Evolutionary conservation across 177 flowering plant species (phyloP), one percentile per base, ranked within the genome.

Genomic region (Telopea speciosissima): DNA sequence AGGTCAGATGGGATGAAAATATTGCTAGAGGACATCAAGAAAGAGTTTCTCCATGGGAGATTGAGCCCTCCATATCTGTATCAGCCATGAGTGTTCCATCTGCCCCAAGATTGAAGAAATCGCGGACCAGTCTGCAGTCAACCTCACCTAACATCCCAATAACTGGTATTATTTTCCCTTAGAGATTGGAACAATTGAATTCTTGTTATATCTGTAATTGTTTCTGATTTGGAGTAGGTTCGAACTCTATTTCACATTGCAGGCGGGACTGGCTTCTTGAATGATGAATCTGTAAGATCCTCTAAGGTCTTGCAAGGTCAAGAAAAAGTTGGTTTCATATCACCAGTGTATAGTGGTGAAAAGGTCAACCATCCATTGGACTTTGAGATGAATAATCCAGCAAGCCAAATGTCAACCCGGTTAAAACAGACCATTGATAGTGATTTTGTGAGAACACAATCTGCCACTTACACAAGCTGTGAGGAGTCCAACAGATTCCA

Each of bases 281-380:
- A 84, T 77, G 89, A 89, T 87, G 95, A 82, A 64, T 86, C 96
- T 14, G 52, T 86, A 61, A 79, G 90, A 86, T 89, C 93, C 90
- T 83, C 89, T 73, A 85, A 92, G 97, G 98, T 94, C 98, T 94
- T 94, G 97, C 98, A 92, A 94, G 98, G 98, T 94, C 98, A 94
- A 94, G 98, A 94, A 94, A 92, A 87, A 72, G 40, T 83, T 49
- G 84, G 87, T 84, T 83, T 82, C 45, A 70, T 77, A 66, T 83
- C 90, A 85, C 85, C 88, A 75, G 71, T 77, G 22, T 75, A 79
- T 76, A 82, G 87, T 56, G 63, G 86, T 78, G 88, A 86, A 75
- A 74, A 69, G 63, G 70, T 81, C 63, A 84, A 79, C 84, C 83
- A 75, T 65, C 72, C 73, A 54, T 77, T 78, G 60, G 87, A 78